Evolutionary conservation across 768 basidiomycete genomes (phyloP), one percentile per base, ranked within the genome.

Genomic region (Termitomyces sp.): DNA sequence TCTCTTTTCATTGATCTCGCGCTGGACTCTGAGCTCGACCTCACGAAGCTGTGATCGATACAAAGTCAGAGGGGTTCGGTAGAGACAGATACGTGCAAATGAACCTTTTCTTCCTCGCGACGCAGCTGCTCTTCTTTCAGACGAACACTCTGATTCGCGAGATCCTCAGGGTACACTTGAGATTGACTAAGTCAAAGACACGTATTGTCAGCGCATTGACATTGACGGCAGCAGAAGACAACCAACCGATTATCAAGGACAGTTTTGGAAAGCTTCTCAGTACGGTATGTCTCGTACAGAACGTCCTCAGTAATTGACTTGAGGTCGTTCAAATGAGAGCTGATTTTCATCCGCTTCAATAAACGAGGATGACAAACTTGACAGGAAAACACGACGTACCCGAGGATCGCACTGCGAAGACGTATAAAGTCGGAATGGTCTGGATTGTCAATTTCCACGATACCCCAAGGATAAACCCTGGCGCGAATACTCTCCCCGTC

Each of bases 51-150:
- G 66, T 41, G 10, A 52, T 28, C 38, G 54, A 26, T 30, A 46
- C 52, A 24, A 51, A 46, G 32, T 63, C 18, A 60, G 28, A 20
- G 5, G 33, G 44, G 40, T 16, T 22, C 32, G n/a, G 9, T 18
- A 44, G 4, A 20, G n/a, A 13, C 13, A 16, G 33, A 30, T 35
- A 20, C 36, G 7, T 20, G 26, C n/a, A 35, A 54, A 4, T 33
- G 10, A 24, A 84, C 83, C 78, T 91, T 92, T 77, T 93, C 90
- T 68, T 92, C 90, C 69, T 94, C 93, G 62, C 86, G 78, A 57
- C 90, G 83, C 43, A 95, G 84, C 68, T 94, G 91, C 67, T 95
- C 92, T 71, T 94, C 92, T 76, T 94, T 94, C 75, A 94, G 79
- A 56, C 88, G 81, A 40, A 92, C 90, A 60, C 85, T 86, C 72